phyloP scores from a whole-genome alignment of 139 green algal species.

The Volvox africanus region DNA sequence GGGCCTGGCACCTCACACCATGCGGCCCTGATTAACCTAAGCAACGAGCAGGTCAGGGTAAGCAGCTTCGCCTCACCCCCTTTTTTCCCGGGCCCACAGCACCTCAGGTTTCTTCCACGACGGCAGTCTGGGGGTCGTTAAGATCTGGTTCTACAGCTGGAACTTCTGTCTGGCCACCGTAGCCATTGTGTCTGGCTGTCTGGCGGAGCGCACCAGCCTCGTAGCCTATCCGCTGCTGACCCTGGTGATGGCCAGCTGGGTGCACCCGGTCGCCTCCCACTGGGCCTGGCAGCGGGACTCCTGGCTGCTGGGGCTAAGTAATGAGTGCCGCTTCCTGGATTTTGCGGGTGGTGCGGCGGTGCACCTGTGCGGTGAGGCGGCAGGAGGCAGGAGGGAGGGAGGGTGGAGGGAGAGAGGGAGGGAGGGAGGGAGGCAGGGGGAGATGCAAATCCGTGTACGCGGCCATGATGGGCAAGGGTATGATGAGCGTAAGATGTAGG shows the following conservation, averaged over 20 bases:
- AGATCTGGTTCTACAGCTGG: constrained; percentile 68
- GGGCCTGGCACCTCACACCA: too few species aligned
- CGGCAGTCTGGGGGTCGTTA: constrained; percentile 10
- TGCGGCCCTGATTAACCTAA: too few species aligned
- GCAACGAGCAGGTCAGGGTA: too few species aligned
- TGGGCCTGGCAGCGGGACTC: constrained; percentile 52
- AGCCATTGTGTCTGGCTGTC: constrained; percentile 65
- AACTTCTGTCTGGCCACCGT: constrained; percentile 59
- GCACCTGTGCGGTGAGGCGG: constrained; percentile 51
- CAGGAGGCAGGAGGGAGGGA: too few species aligned
- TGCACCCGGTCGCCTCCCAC: constrained; percentile 61
- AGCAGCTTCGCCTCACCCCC: neutral
- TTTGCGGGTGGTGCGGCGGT: constrained; percentile 65
- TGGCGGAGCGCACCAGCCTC: constrained; percentile 61
- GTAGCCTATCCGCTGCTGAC: constrained; percentile 45
- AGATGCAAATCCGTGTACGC: neutral
- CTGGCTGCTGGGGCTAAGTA: constrained; percentile 37
- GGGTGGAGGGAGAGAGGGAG: neutral
- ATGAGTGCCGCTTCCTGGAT: constrained; percentile 60
- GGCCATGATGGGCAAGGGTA: too few species aligned
- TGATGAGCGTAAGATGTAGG: too few species aligned
- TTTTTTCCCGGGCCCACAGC: neutral
- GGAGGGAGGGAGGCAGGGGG: too few species aligned
- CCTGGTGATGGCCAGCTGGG: constrained; percentile 32
- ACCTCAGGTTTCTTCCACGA: constrained; percentile 59